Evolutionary conservation across 352 stramenopile genomes (phyloP), one percentile per base, ranked within the genome.

Genomic region (Pythium guiyangense): DNA sequence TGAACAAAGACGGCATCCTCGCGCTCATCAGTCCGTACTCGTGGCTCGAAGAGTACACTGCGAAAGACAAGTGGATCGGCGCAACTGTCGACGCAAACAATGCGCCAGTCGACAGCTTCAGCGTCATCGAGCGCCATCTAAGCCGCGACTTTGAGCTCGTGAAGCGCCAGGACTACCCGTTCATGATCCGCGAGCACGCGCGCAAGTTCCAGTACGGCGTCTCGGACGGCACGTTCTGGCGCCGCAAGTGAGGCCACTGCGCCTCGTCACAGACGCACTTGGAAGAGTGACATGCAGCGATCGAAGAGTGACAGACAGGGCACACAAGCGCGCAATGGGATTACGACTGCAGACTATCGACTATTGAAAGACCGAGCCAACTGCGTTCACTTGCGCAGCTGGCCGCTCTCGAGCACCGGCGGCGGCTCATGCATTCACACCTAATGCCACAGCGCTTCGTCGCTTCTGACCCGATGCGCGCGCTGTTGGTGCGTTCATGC

Each of bases 11-110:
- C 43, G 96, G 96, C 18, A 77, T 98, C 55, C 81, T 98, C 34
- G 91, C 97, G 5, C 84, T 98, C 53, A 86, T 98, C 27, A 98
- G 94, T 25, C 96, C 96, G 31, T 99, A 98, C 73, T 98, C 90
- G 52, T 99, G 96, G 96, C 71, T 99, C 50, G 84, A 97, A 59
- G 92, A 99, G 64, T 99, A 98, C 75, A 99, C 96, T 9, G 66
- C 79, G n/a, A 84, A 88, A 55, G 74, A 91, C 37, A 82, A 95
- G 53, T 96, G 88, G 88, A 89, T 96, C 58, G 87, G 86, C 15
- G 87, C 64, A 12, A 65, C 74, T 15, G 59, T 70, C 3, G 74
- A 79, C 37, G 62, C 54, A 5, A 54, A 80, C 18, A 73, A 71
- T 18, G 61, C 72, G n/a, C 66, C 67, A 12, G 71, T 83, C 11